Evolutionary conservation across 495 filamentous ascomycete species (phyloP), one percentile per base, ranked within the genome.

Genomic region (Talaromyces stipitatus): DNA sequence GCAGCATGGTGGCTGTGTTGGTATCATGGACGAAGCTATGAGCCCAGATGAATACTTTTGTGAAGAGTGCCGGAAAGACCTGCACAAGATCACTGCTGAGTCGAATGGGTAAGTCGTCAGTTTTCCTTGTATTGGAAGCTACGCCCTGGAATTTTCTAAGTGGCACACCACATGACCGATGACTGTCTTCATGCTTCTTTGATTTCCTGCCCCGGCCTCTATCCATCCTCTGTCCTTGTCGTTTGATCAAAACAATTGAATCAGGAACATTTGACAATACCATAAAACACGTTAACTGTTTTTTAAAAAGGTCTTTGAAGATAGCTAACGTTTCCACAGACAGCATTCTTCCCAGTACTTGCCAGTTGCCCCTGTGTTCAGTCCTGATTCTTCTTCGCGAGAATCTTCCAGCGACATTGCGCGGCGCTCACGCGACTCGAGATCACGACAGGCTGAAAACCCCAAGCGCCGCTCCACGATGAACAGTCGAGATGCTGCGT

Each of bases 1-100:
- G 94, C 94, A 99, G 66, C 94, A 99, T 64, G 95, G 94, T 66
- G 91, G 90, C 56, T 99, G 94, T 72, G 95, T 99, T 51, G 94
- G 94, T 33, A 96, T 99, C 61, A 91, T 91, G 79, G 90, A 95
- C 60, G 90, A 92, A 68, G 85, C 88, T 54, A 85, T 85, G 68
- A 92, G 87, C 66, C 95, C 92, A 29, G 92, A 97, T 46, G 90
- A 97, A 73, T 99, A 99, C 77, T 97, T 90, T 67, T 99, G 94
- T 71, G 94, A 99, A 74, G 79, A 88, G 70, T 99, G 94, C 69
- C 85, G 88, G 61, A 87, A 88, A 68, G 92, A 96, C 65, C 79
- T 96, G 53, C 94, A 99, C 77, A 89, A 82, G 62, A 84, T 94
- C 58, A 85, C 79, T 58, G 84, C 75, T 28, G 89, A 88, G 56